A percentile compares a stretch with the other conserved stretches of the same genome.
Evolutionary conservation across 2,329 filamentous ascomycete species (phyloP).

Genomic region (Ampelomyces quisqualis): DNA sequence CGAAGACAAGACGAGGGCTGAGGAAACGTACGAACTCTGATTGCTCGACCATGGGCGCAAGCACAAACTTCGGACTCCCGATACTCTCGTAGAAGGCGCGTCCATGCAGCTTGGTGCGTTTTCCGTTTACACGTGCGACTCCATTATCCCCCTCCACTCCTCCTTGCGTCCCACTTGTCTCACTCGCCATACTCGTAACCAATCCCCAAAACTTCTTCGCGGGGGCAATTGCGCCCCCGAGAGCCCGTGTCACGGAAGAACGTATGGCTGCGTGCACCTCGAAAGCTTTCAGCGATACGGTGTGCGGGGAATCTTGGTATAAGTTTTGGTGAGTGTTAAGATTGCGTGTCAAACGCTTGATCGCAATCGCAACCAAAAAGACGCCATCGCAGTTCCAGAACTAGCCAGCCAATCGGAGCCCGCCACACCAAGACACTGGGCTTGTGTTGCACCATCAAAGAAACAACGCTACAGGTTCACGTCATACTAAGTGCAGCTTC

Average conservation of each 20-base stretch:
- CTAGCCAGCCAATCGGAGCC: conserved; percentile 17
- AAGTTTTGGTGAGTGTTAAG: not conserved
- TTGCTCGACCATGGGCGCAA: conserved; percentile 98
- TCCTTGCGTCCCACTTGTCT: conserved; percentile 11
- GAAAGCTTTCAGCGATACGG: not conserved
- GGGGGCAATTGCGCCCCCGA: conserved; percentile 28
- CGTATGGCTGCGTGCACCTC: too few species aligned
- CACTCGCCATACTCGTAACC: conserved; percentile 19
- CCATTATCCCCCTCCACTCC: conserved; percentile 9
- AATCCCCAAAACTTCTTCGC: conserved; percentile 9
- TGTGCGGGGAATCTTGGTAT: not conserved
- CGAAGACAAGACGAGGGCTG: not conserved
- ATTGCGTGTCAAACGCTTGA: conserved; percentile 3
- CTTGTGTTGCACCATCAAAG: conserved; percentile 9
- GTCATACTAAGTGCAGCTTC: conserved; percentile 8
- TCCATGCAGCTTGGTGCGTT: conserved; percentile 67
- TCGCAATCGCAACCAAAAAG: conserved; percentile 10
- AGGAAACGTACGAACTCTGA: conserved; percentile 80
- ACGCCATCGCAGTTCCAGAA: conserved; percentile 13
- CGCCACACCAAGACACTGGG: conserved; percentile 13
- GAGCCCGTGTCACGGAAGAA: conserved; percentile 10
- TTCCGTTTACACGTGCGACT: conserved; percentile 10
- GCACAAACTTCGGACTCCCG: conserved; percentile 83
- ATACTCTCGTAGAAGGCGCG: conserved; percentile 93
- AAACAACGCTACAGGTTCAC: not conserved